Evolutionary conservation across 1,284 basidiomycete genomes (phyloP).

Genomic region (Hemileia vastatrix): DNA sequence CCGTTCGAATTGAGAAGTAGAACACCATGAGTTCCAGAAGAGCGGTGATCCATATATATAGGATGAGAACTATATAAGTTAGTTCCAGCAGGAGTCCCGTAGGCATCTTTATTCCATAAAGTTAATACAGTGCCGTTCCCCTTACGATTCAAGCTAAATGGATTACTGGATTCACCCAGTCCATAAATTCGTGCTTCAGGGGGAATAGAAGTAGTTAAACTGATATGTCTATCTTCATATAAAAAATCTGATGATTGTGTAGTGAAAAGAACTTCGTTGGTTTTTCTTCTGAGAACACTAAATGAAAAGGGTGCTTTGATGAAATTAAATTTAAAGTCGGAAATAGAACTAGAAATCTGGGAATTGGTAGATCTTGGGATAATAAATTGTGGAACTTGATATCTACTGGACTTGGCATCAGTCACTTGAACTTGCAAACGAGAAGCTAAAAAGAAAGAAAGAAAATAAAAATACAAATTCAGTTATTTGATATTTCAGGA

Average conservation of each 20-base stretch:
- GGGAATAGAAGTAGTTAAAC: conserved; percentile 6
- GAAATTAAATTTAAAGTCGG: conserved; percentile 21
- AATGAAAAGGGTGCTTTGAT: conserved; percentile 23
- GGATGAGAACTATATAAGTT: conserved; percentile 24
- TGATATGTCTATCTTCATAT: conserved; percentile 22
- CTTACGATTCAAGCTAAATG: conserved; percentile 4
- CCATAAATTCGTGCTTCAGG: conserved; percentile 23
- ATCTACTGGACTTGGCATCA: conserved; percentile 5
- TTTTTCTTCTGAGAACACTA: conserved; percentile 11
- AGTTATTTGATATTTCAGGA: neutral
- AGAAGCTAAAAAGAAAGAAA: neutral
- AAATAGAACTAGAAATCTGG: neutral
- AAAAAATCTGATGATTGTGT: conserved; percentile 9
- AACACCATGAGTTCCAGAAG: conserved; percentile 44
- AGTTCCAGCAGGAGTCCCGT: conserved; percentile 1
- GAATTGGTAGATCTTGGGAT: neutral
- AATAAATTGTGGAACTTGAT: conserved; percentile 28
- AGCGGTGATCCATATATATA: conserved; percentile 23
- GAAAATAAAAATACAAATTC: neutral
- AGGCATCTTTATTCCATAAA: conserved; percentile 10
- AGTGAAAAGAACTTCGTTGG: conserved; percentile 21
- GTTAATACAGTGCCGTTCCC: conserved; percentile 4
- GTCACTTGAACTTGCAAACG: conserved; percentile 6
- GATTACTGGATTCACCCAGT: conserved; percentile 17
- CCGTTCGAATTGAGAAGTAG: conserved; percentile 57